Evolutionary conservation across 352 stramenopile species (phyloP).

Genomic region (Phytopythium ostracodes): DNA sequence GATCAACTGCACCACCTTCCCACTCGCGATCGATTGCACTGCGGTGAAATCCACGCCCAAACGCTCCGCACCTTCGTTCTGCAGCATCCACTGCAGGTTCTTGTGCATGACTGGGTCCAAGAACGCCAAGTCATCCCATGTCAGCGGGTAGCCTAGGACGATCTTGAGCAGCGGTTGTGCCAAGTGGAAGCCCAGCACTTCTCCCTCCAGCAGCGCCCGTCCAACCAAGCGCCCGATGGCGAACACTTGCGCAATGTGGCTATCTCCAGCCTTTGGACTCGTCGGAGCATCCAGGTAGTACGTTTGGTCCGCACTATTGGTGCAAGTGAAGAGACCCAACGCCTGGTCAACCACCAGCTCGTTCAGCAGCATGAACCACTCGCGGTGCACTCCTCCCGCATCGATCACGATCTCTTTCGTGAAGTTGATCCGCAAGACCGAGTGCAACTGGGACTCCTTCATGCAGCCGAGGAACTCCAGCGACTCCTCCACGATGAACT

Average conservation of each 20-base stretch:
- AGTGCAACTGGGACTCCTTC: constrained; percentile 25
- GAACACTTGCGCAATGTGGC: constrained; percentile 39
- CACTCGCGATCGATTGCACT: constrained; percentile 8
- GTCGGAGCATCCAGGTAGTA: constrained; percentile 41
- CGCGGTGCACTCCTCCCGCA: constrained; percentile 69
- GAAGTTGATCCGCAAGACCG: constrained; percentile 60
- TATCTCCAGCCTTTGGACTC: constrained; percentile 19
- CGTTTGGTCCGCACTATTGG: constrained; percentile 36
- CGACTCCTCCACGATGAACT: constrained; percentile 44
- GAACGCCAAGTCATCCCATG: constrained; percentile 34
- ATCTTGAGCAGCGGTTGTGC: constrained; percentile 45
- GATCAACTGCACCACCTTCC: constrained; percentile 36
- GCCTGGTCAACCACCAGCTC: constrained; percentile 29
- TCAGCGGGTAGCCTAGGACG: constrained; percentile 36
- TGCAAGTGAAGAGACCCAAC: constrained; percentile 37
- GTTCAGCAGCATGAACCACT: constrained; percentile 77
- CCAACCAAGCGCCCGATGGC: constrained; percentile 43
- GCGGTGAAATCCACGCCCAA: constrained; percentile 43
- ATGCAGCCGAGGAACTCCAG: constrained; percentile 48
- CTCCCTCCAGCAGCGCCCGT: constrained; percentile 68
- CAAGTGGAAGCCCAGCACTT: constrained; percentile 91
- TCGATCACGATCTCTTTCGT: constrained; percentile 59
- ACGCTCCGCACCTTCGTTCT: constrained; percentile 29
- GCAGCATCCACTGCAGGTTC: constrained; percentile 44
- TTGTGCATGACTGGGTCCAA: constrained; percentile 44